Evolutionary conservation across 306 rosid genomes (phyloP).

Genomic region (Rosa lucieae): DNA sequence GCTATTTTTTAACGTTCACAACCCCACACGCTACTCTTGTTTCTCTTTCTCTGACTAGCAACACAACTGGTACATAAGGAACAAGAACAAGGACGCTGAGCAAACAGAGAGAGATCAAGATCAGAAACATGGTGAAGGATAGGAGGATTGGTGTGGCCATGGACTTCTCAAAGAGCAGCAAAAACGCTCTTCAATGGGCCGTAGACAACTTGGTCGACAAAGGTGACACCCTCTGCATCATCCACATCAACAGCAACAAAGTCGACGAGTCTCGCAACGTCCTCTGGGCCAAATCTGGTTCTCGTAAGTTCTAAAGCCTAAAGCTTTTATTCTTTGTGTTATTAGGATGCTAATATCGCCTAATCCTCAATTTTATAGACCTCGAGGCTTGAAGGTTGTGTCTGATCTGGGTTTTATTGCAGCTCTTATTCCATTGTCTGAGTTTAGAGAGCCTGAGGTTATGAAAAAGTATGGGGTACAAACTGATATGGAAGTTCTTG

Average conservation of each 20-base stretch:
- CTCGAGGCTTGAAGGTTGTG: background rate
- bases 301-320: conserved; percentile 50
- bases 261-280: conserved; percentile 43
- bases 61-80: background rate
- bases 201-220: conserved; percentile 72
- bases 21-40: background rate
- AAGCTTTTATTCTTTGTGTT: background rate
- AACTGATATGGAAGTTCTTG: conserved; percentile 72
- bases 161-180: conserved; percentile 83
- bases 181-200: conserved; percentile 83
- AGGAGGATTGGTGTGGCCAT: conserved; percentile 76
- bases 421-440: conserved; percentile 79
- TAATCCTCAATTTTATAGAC: background rate
- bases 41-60: background rate
- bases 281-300: conserved; percentile 59
- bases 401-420: conserved; percentile 18
- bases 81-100: background rate
- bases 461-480: conserved; percentile 49
- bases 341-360: background rate
- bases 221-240: conserved; percentile 69
- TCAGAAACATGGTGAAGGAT: conserved; percentile 62
- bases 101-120: background rate
- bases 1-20: background rate
- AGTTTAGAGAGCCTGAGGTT: conserved; percentile 54
- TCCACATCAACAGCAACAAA: conserved; percentile 50